Conservation (phyloP, 805 yeast genomes). For the Candida piceae region DNA sequence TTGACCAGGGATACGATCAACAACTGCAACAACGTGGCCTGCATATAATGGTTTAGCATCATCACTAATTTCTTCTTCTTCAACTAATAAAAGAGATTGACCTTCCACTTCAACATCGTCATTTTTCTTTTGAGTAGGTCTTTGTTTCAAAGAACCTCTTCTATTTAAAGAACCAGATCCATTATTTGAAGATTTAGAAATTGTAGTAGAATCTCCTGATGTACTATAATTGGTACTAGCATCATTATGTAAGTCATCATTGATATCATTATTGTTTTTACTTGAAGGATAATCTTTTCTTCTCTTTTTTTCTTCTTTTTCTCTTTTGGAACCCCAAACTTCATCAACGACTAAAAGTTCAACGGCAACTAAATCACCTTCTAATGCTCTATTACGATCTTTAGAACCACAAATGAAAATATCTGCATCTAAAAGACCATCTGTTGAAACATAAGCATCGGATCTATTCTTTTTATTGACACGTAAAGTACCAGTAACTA, state of each 20-base stretch:
- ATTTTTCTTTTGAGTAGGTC: constrained; percentile 95
- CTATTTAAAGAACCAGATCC: constrained; percentile 47
- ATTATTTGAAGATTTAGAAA: constrained; percentile 35
- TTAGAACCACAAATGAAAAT: constrained; percentile 97
- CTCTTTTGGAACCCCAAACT: constrained; percentile 95
- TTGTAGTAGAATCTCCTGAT: constrained; percentile 29
- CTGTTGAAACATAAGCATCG: constrained; percentile 97
- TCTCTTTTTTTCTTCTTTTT: constrained; percentile 95
- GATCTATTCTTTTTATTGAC: constrained; percentile 95
- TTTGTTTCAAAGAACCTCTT: constrained; percentile 85
- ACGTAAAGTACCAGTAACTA: constrained; percentile 87
- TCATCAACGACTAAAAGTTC: constrained; percentile 93
- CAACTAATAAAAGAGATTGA: constrained; percentile 83
- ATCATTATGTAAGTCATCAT: constrained; percentile 74
- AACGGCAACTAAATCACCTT: constrained; percentile 94
- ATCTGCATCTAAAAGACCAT: constrained; percentile 92
- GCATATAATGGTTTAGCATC: constrained; percentile 92
- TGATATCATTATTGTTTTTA: constrained; percentile 32
- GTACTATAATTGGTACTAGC: constrained; percentile 53
- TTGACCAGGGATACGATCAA: constrained; percentile 96
- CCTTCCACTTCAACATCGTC: constrained; percentile 99
- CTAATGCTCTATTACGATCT: constrained; percentile 95
- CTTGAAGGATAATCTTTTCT: constrained; percentile 41
- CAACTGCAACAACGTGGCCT: constrained; percentile 97
- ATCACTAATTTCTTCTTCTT: constrained; percentile 93